phyloP scores from a whole-genome alignment of 2,329 filamentous ascomycete genomes.

The Geosmithia morbida region DNA sequence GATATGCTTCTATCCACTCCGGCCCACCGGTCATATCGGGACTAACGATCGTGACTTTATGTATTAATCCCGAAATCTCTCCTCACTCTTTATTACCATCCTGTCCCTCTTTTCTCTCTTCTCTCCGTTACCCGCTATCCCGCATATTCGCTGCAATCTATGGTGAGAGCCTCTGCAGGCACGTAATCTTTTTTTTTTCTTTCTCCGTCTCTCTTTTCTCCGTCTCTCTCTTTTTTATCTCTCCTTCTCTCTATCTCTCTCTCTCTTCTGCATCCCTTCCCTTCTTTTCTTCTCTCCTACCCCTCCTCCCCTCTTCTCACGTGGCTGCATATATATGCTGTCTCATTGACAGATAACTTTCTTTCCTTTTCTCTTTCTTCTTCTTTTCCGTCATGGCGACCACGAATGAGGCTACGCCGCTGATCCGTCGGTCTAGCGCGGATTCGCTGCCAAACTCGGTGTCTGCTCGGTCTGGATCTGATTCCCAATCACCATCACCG shows the following conservation, averaged over 20 bases:
- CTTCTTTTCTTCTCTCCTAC: background rate
- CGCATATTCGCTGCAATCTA: no score
- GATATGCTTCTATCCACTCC: background rate
- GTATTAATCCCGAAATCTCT: background rate
- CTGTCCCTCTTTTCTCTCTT: background rate
- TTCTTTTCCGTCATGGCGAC: background rate
- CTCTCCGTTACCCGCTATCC: no score
- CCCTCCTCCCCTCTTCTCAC: background rate
- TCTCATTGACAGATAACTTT: no score
- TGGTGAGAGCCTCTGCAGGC: background rate
- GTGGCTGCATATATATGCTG: background rate
- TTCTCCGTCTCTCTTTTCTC: background rate
- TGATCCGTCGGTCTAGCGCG: background rate
- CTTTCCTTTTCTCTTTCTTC: no score
- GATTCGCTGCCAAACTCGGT: no score
- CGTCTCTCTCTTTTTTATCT: background rate
- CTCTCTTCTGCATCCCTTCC: background rate
- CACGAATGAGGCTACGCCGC: conserved; percentile 1
- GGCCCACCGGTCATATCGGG: background rate
- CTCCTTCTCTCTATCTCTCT: background rate
- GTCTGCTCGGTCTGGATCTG: no score
- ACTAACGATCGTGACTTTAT: background rate
- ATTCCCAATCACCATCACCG: no score
- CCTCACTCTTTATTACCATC: background rate
- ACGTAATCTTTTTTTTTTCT: background rate